Conservation (phyloP, 495 filamentous ascomycete species). For the Pseudoneurospora amorphoporcata region DNA sequence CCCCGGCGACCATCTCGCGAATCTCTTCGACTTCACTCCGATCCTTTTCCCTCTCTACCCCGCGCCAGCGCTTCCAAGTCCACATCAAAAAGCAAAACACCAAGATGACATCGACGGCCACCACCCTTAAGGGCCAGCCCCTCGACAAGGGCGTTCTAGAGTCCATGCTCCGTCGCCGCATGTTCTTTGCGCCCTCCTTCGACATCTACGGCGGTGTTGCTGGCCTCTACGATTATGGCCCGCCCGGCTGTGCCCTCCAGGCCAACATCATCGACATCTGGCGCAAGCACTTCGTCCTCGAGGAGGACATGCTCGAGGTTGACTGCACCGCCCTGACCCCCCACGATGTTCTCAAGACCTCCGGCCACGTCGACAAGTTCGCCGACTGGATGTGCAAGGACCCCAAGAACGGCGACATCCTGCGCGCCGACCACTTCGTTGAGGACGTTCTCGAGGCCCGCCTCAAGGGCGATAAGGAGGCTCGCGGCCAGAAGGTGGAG, state of each 20-base stretch:
- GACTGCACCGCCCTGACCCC: conserved; percentile 82
- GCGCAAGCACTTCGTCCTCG: conserved; percentile 82
- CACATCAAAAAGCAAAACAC: conserved; percentile 26
- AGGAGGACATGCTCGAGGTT: conserved; percentile 87
- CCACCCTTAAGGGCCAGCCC: conserved; percentile 79
- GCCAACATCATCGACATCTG: conserved; percentile 83
- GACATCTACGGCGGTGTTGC: conserved; percentile 86
- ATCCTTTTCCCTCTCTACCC: conserved; percentile 12
- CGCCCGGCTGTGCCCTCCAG: conserved; percentile 67
- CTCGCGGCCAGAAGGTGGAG: conserved; percentile 59
- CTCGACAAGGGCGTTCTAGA: conserved; percentile 75
- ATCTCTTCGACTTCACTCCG: conserved; percentile 7
- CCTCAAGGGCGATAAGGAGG: conserved; percentile 70
- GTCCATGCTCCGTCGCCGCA: conserved; percentile 70
- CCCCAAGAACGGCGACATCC: conserved; percentile 91
- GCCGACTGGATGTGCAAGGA: conserved; percentile 99
- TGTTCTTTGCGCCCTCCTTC: conserved; percentile 93
- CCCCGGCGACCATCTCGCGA: neutral
- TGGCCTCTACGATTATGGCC: conserved; percentile 80
- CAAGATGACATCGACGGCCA: conserved; percentile 39
- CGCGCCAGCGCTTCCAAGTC: conserved; percentile 5
- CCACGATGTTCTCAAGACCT: conserved; percentile 86
- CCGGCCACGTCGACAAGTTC: conserved; percentile 95
- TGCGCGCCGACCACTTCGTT: conserved; percentile 90
- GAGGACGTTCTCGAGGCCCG: conserved; percentile 82